These are phyloP conservation scores for Coelastrella sp. DNA, from an alignment of 139 green algal species.

Conservation along the genomic window DNA sequence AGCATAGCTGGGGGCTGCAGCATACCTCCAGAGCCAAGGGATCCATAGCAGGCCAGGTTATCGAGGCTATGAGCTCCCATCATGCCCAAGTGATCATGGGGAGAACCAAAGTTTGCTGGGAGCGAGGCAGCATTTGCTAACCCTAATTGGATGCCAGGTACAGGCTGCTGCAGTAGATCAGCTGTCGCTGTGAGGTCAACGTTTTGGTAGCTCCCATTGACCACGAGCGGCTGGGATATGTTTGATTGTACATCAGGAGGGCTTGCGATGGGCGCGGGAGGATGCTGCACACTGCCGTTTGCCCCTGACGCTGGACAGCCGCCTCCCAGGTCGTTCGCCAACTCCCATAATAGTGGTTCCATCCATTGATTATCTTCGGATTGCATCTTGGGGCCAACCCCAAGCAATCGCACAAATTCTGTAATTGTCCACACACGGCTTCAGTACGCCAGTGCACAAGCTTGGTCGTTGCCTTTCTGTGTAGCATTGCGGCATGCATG, in stretches of 20 bases:
- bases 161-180: neutral
- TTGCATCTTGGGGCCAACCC: neutral
- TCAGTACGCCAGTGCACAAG: neutral
- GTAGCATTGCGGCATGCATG: too few relatives aligned
- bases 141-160: neutral
- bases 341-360: conserved; percentile 30
- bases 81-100: neutral
- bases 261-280: neutral
- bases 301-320: too few relatives aligned
- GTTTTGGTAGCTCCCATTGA: neutral
- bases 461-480: neutral
- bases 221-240: neutral
- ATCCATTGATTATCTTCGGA: conserved; percentile 31
- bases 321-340: conserved; percentile 16
- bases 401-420: neutral
- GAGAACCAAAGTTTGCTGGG: conserved; percentile 21
- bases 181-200: neutral
- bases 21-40: neutral
- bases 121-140: neutral
- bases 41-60: neutral
- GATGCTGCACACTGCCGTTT: neutral
- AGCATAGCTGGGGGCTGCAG: conserved; percentile 8
- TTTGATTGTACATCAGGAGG: conserved; percentile 5
- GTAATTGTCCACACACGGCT: neutral
- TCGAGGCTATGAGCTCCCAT: neutral